Base-by-base conservation (phyloP, 495 filamentous ascomycete genomes). In the Hypoxylon subgilvum region DNA sequence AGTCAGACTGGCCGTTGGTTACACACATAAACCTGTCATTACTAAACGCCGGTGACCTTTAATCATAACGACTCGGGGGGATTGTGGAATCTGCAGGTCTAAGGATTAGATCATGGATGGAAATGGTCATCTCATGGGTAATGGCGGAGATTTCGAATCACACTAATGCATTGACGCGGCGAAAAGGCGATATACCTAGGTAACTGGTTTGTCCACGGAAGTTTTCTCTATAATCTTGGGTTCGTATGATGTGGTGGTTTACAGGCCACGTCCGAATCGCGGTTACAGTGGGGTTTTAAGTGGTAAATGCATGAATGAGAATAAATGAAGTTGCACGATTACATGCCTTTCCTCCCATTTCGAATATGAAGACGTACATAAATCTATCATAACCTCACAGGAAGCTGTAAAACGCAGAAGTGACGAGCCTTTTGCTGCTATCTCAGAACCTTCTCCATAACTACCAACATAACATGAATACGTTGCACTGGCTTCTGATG, bases 121-220 rank as follows among this genome's bases (percentile, higher is more conserved):
- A 30, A 30, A 52, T 21, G 40, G 41, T 17, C 36, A 46, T 51
- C 36, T 17, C 34, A 5, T 43, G 30, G 32, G 19, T 21, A 28
- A n/a, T 14, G 28, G 23, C 21, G 31, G 36, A 45, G 13, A 30
- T 22, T 18, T 36, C 17, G 17, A 47, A 57, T 38, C 35, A 49
- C 38, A 61, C 32, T 30, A 51, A 63, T 63, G 61, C 61, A 63
- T 63, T 44, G 44, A 57, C n/a, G 39, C 32, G 61, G 61, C 61
- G 61, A 57, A 63, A 50, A 6, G 53, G 53, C 30, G 30, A 54
- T n/a, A n/a, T n/a, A 39, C 6, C 2, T 42, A 25, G 13, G 27
- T 42, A 27, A 34, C 9, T 42, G 10, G 19, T 12, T 14, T 32
- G 13, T 13, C 4, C 3, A 13, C 13, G 16, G n/a, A n/a, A n/a